A percentile compares a stretch with the other conserved stretches of the same genome.
Evolutionary conservation across 192 early-diverging fungal species (phyloP).

Genomic region (Mortierella alpina): DNA sequence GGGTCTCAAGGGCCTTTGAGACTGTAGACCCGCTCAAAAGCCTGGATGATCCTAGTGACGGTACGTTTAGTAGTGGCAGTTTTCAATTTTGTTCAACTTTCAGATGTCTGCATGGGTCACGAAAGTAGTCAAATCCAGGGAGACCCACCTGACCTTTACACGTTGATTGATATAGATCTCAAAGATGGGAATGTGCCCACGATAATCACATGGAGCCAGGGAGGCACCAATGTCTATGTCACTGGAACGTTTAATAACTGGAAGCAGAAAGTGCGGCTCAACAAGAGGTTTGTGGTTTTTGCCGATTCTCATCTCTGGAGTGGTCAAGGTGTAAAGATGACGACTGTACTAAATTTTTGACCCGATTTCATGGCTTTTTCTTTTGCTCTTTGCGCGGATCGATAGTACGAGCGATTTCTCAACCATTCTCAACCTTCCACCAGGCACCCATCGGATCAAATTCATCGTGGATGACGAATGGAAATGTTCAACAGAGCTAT

Average conservation of each 20-base stretch:
- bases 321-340: too few relatives aligned
- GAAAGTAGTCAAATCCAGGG: background rate
- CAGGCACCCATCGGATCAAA: slow-evolving; percentile 95
- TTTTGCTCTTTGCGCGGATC: background rate
- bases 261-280: slow-evolving; percentile 91
- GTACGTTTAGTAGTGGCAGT: background rate
- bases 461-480: slow-evolving; percentile 99
- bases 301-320: too few relatives aligned
- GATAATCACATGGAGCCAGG: slow-evolving; percentile 89
- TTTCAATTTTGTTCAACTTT: background rate
- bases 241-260: slow-evolving; percentile 98
- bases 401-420: slow-evolving; percentile 79
- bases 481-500: slow-evolving; percentile 92
- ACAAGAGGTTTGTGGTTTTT: slow-evolving; percentile 56
- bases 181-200: slow-evolving; percentile 76
- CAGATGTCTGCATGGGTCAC: background rate
- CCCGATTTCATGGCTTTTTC: background rate
- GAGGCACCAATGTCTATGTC: slow-evolving; percentile 87
- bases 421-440: slow-evolving; percentile 87
- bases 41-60: slow-evolving; percentile 23
- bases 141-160: background rate
- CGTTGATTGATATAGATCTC: background rate
- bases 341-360: background rate
- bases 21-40: slow-evolving; percentile 42
- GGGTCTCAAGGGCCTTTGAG: slow-evolving; percentile 47